Conservation (phyloP, 805 yeast species). For the Wickerhamomyces silvicola region DNA sequence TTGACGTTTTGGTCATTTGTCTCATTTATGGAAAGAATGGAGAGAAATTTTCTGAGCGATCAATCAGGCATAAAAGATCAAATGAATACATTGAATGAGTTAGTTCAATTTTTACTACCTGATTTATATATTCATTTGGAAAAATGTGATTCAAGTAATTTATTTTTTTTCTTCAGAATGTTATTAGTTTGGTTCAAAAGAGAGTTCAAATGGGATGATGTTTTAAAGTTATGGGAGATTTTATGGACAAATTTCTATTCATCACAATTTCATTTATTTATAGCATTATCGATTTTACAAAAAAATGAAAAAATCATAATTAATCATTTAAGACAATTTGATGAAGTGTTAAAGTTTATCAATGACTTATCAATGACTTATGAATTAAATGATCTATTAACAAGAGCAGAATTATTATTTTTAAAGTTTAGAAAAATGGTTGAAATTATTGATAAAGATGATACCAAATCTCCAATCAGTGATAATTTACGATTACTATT, state of each 20-base stretch:
- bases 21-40: slow-evolving; percentile 90
- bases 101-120: slow-evolving; percentile 89
- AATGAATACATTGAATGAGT: slow-evolving; percentile 73
- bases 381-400: slow-evolving; percentile 68
- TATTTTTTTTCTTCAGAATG: slow-evolving; percentile 94
- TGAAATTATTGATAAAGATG: slow-evolving; percentile 53
- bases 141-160: slow-evolving; percentile 80
- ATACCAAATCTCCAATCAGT: slow-evolving; percentile 26
- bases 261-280: slow-evolving; percentile 81
- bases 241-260: slow-evolving; percentile 84
- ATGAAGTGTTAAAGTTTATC: slow-evolving; percentile 87
- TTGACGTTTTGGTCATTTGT: slow-evolving; percentile 85
- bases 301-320: slow-evolving; percentile 76
- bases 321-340: slow-evolving; percentile 70
- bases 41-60: slow-evolving; percentile 84
- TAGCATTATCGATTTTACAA: slow-evolving; percentile 85
- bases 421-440: slow-evolving; percentile 75
- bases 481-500: slow-evolving; percentile 56
- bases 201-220: slow-evolving; percentile 76
- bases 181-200: slow-evolving; percentile 91
- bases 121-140: slow-evolving; percentile 74
- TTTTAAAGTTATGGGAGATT: slow-evolving; percentile 83
- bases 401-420: slow-evolving; percentile 81
- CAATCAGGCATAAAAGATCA: slow-evolving; percentile 92
- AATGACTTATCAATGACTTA: slow-evolving; percentile 79